Conservation (phyloP, 2,329 filamentous ascomycete species). For the Xylaria sp. region DNA sequence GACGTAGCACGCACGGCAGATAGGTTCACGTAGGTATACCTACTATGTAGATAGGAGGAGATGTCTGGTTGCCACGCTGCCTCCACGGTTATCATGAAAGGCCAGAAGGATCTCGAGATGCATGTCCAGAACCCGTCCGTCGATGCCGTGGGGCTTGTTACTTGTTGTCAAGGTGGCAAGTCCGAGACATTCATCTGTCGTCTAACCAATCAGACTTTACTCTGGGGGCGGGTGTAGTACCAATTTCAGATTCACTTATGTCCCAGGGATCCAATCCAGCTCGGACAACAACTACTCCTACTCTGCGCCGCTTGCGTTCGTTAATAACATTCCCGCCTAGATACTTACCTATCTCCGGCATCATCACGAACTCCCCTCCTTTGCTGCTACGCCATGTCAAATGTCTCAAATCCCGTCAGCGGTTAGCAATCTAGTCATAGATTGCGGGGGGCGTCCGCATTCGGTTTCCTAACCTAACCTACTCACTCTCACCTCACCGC, state of each 20-base stretch:
- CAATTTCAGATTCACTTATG: conserved; percentile 8
- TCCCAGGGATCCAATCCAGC: conserved; percentile 17
- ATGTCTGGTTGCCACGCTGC: conserved; percentile 1
- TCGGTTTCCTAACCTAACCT: too few relatives aligned
- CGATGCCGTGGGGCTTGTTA: conserved; percentile 18
- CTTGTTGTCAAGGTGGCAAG: conserved; percentile 34
- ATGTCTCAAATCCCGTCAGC: conserved; percentile 4
- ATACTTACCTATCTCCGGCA: neutral
- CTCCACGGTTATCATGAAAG: neutral
- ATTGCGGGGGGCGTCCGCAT: conserved; percentile 21
- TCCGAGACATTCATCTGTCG: conserved; percentile 38
- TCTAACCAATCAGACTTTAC: conserved; percentile 28
- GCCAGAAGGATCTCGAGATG: conserved; percentile 13
- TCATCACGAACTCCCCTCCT: conserved; percentile 7
- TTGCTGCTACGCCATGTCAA: conserved; percentile 1
- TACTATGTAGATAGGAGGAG: neutral
- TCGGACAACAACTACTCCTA: conserved; percentile 5
- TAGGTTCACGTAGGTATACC: neutral
- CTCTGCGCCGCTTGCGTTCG: conserved; percentile 3
- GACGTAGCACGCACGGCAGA: conserved; percentile 1
- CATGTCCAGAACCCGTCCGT: conserved; percentile 7
- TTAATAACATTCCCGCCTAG: neutral
- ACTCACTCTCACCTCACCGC: conserved; percentile 21
- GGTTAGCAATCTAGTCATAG: neutral
- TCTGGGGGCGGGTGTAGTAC: conserved; percentile 12